These are phyloP conservation scores for Kentomonas sorsogonicus DNA, from an alignment of 208 protist genomes.

Conservation along the genomic window DNA sequence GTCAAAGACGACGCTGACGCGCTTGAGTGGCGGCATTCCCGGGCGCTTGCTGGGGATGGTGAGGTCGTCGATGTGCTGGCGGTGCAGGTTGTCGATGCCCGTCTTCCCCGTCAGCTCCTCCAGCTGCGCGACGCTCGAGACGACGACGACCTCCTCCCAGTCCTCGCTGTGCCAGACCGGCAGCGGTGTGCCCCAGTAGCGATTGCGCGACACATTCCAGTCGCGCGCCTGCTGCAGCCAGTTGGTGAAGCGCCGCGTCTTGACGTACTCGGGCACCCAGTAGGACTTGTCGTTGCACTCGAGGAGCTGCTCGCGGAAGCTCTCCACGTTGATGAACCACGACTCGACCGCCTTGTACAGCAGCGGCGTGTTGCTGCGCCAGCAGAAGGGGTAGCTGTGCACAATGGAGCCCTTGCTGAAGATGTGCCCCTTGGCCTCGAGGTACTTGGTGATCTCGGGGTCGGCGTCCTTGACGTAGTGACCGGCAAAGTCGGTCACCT, in stretches of 20 bases:
- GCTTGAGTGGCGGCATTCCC: conserved; percentile 79
- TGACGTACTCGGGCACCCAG: conserved; percentile 98
- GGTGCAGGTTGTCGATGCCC: conserved; percentile 95
- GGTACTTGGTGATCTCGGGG: conserved; percentile 89
- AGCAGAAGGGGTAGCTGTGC: conserved; percentile 99
- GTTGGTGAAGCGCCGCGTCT: conserved; percentile 98
- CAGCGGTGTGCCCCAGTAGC: conserved; percentile 99
- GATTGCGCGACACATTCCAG: conserved; percentile 98
- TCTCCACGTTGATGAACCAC: conserved; percentile 99
- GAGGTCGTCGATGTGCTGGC: conserved; percentile 97
- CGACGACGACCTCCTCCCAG: conserved; percentile 94
- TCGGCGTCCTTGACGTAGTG: conserved; percentile 98
- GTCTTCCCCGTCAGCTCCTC: conserved; percentile 90
- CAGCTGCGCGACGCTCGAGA: conserved; percentile 97
- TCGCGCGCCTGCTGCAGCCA: conserved; percentile 98
- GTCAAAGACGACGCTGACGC: conserved; percentile 99
- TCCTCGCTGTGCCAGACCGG: conserved; percentile 98
- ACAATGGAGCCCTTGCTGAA: conserved; percentile 85
- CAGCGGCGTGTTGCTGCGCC: conserved; percentile 98
- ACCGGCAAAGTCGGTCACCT: conserved; percentile 95
- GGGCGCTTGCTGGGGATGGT: conserved; percentile 96
- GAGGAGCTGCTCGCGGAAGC: conserved; percentile 94
- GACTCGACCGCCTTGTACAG: conserved; percentile 97
- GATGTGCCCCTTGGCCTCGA: conserved; percentile 93
- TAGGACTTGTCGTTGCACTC: conserved; percentile 93